Evolutionary conservation across 495 filamentous ascomycete species (phyloP), one percentile per base, ranked within the genome.

Genomic region (Penicillium lagena): DNA sequence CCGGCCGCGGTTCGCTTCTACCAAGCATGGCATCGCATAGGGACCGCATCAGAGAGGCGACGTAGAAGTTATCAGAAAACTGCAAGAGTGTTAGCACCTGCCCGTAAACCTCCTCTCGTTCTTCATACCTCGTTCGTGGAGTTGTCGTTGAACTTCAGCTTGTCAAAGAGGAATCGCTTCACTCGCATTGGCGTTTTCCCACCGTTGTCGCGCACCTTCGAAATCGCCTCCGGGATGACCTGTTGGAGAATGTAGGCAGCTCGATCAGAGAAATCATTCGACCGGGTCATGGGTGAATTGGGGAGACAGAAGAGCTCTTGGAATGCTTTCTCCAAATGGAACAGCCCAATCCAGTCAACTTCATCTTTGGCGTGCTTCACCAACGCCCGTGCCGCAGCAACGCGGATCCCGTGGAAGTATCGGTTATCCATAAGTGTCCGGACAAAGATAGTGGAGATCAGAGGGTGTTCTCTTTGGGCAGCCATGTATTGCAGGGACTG

Each of bases 141-240:
- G 58, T 99, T 97, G 62, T 97, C 89, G 51, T 97, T 99, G 66
- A 88, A 89, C 37, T 85, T 83, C 22, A 99, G 67, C 64, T 90
- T 85, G 50, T 96, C 89, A 33, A 90, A 77, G 14, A 99, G 71
- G 60, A 95, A 95, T 9, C 71, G 76, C 44, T 89, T 85, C 8
- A 83, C 88, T 15, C 76, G 62, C 52, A 79, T 72, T 0, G 90
- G 89, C 50, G 87, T 90, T 46, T 79, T 85, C 4, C 88, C 89
- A 47, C 75, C 75, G 31, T 77, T 76, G 58, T 93, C 83, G 17
- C 87, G 79, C 11, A 96, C 78, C 48, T 80, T 77, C 4, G 90
- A 81, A 36, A 99, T 82, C 9, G 89, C 83, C 37, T 76, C 74
- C 0, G 86, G 81, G 46, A 99, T 90, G 1, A 83, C 79, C 46